Evolutionary conservation across 164 flowering plant species (phyloP).

Genomic region (Aristolochia contorta): DNA sequence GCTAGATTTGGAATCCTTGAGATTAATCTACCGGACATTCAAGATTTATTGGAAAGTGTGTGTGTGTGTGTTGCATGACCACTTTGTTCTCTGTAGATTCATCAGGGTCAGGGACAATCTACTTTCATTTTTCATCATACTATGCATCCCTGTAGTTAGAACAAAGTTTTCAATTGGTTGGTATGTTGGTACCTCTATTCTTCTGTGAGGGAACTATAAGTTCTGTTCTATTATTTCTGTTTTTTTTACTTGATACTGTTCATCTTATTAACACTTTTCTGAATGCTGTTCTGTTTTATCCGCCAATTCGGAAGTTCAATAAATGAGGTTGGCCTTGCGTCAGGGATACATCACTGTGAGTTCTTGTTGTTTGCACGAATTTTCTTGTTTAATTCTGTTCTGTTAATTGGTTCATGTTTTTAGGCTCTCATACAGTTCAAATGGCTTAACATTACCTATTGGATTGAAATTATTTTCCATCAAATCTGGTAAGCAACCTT

Average conservation of each 20-base stretch:
- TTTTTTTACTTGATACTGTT: neutral
- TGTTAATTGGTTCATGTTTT: too few relatives aligned
- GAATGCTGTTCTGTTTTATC: constrained; percentile 69
- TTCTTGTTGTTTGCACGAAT: neutral
- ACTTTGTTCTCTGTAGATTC: constrained; percentile 16
- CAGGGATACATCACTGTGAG: constrained; percentile 73
- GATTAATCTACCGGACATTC: too few relatives aligned
- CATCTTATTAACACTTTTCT: neutral
- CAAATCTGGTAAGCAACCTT: too few relatives aligned
- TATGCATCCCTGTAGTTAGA: constrained; percentile 83
- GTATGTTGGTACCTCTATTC: constrained; percentile 22
- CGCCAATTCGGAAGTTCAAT: constrained; percentile 87
- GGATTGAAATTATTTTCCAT: too few relatives aligned
- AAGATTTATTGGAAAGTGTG: too few relatives aligned
- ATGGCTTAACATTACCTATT: too few relatives aligned
- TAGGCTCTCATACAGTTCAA: too few relatives aligned
- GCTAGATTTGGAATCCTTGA: too few relatives aligned
- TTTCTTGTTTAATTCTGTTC: neutral
- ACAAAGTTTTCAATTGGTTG: constrained; percentile 75
- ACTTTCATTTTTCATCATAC: constrained; percentile 57
- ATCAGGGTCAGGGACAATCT: constrained; percentile 21
- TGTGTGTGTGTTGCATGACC: too few relatives aligned
- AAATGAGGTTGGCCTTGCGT: constrained; percentile 67
- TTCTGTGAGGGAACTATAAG: too few relatives aligned
- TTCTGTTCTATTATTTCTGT: too few relatives aligned